These are phyloP conservation scores for Agrostemma githago DNA, from an alignment of 148 eudicot genomes.

Conservation along the genomic window DNA sequence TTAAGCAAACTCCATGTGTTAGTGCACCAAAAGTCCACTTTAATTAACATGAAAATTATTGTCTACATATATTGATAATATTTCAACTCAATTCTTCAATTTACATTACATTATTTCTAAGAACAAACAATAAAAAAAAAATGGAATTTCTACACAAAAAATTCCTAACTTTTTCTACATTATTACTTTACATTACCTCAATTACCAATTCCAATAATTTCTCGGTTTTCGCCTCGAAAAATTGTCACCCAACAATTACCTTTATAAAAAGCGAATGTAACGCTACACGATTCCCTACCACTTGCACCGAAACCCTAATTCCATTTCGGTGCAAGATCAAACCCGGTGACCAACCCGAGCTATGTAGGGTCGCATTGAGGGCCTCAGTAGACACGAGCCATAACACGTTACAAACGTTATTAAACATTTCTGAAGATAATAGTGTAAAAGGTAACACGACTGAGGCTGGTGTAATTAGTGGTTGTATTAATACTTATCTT, in stretches of 20 bases:
- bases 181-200: not conserved
- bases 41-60: not conserved
- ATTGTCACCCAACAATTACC: not conserved
- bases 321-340: constrained; percentile 9
- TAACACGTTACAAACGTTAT: not conserved
- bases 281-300: not conserved
- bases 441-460: not conserved
- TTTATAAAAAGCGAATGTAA: constrained; percentile 6
- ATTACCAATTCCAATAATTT: not conserved
- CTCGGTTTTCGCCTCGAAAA: not conserved
- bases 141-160: not conserved
- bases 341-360: constrained; percentile 10
- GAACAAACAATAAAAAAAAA: not conserved
- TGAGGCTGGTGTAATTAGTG: constrained; percentile 2
- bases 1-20: constrained; percentile 16
- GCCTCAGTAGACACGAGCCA: not conserved
- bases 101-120: not conserved
- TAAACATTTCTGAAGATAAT: not conserved
- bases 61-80: not conserved
- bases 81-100: not conserved
- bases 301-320: not conserved
- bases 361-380: not conserved
- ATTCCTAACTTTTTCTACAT: not conserved
- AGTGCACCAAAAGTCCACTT: constrained; percentile 14
- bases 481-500: constrained; percentile 9